These are phyloP conservation scores for Umbilicus rupestris DNA, from an alignment of 164 flowering plant genomes.

Conservation along the genomic window DNA sequence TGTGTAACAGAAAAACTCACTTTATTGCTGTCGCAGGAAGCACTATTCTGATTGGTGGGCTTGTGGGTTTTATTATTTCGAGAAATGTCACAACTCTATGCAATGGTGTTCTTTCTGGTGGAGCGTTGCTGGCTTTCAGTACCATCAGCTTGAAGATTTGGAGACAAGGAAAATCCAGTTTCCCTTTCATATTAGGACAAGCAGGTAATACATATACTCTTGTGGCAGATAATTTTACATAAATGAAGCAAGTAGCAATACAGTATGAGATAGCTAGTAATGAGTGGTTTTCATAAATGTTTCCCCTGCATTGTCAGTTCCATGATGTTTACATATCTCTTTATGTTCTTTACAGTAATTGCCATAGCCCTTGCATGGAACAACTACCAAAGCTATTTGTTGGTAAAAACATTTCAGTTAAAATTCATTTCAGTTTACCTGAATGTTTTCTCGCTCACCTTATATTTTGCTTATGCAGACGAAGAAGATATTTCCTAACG, in stretches of 20 bases:
- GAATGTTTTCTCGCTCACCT: not conserved
- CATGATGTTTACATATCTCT: not conserved
- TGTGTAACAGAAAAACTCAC: not conserved
- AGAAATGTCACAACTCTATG: conserved; percentile 45
- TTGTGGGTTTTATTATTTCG: conserved; percentile 59
- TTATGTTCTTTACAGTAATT: conserved; percentile 41
- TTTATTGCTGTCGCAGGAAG: conserved; percentile 25
- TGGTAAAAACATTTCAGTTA: conserved; percentile 28
- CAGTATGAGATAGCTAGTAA: too few species aligned
- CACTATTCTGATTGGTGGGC: conserved; percentile 55
- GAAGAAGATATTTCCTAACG: conserved; percentile 63
- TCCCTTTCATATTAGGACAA: conserved; percentile 87
- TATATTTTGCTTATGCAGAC: conserved; percentile 41
- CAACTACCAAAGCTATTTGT: conserved; percentile 40
- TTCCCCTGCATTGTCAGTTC: not conserved
- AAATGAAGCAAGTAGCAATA: not conserved
- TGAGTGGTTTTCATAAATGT: too few species aligned
- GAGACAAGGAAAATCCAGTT: conserved; percentile 80
- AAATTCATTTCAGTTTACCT: not conserved
- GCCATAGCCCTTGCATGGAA: conserved; percentile 52
- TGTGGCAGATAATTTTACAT: not conserved
- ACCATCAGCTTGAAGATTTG: conserved; percentile 70
- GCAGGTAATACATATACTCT: conserved; percentile 46
- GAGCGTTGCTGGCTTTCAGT: conserved; percentile 63
- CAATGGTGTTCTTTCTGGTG: conserved; percentile 55